Conservation (phyloP, 2,329 filamentous ascomycete species). For the Paecilomyces sp. region DNA sequence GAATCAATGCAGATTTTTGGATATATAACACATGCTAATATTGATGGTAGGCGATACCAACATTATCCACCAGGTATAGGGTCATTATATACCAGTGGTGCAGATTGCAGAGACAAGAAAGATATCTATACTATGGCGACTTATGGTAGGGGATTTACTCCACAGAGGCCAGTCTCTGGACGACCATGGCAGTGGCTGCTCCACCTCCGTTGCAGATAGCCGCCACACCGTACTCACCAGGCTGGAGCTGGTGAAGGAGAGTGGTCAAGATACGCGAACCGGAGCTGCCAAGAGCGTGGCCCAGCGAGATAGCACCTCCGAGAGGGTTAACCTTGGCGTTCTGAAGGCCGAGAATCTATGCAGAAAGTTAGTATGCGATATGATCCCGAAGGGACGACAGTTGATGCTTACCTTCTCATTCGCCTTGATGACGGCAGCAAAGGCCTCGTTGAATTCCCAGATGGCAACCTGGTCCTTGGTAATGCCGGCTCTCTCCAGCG, state of each 20-base stretch:
- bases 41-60: not conserved
- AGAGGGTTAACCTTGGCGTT: slow-evolving; percentile 76
- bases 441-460: slow-evolving; percentile 99
- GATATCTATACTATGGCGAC: not conserved
- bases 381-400: not conserved
- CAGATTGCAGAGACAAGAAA: not conserved
- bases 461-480: slow-evolving; percentile 84
- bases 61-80: not conserved
- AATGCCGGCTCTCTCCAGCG: slow-evolving; percentile 80
- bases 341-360: slow-evolving; percentile 69
- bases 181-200: slow-evolving; percentile 82
- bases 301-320: slow-evolving; percentile 85
- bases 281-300: slow-evolving; percentile 88
- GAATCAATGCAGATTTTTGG: not conserved
- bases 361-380: slow-evolving; percentile 10
- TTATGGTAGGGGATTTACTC: slow-evolving; percentile 18
- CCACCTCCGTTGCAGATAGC: slow-evolving; percentile 97
- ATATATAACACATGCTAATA: not conserved
- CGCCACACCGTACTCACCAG: slow-evolving; percentile 88
- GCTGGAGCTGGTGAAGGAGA: slow-evolving; percentile 81
- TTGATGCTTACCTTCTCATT: slow-evolving; percentile 65
- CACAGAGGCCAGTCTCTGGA: slow-evolving; percentile 65
- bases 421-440: slow-evolving; percentile 89
- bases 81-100: not conserved
- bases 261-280: slow-evolving; percentile 87